Conservation (phyloP, 352 stramenopile genomes). For the Phytophthora agathidicida region DNA sequence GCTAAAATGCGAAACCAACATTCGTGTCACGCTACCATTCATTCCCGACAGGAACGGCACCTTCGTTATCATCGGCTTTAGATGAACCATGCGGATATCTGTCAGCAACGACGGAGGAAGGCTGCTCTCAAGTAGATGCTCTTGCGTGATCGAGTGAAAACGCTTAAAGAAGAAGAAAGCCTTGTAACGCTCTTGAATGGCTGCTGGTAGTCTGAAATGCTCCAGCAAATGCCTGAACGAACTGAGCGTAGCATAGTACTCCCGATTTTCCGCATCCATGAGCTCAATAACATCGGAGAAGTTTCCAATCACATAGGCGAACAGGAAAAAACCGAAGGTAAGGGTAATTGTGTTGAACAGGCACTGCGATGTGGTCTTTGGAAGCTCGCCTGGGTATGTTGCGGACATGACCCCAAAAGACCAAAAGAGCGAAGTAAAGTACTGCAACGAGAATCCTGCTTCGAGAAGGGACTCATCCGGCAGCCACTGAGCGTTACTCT, state of each 20-base stretch:
- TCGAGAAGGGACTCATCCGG: slow-evolving; percentile 36
- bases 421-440: slow-evolving; percentile 72
- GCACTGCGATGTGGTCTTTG: slow-evolving; percentile 54
- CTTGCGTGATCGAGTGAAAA: slow-evolving; percentile 78
- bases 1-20: slow-evolving; percentile 74
- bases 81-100: slow-evolving; percentile 70
- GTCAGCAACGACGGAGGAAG: slow-evolving; percentile 69
- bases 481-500: slow-evolving; percentile 36
- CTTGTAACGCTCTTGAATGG: slow-evolving; percentile 60
- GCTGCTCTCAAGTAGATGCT: slow-evolving; percentile 65
- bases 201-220: slow-evolving; percentile 55
- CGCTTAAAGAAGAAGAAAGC: slow-evolving; percentile 76
- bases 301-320: slow-evolving; percentile 80
- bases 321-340: slow-evolving; percentile 71
- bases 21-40: slow-evolving; percentile 60
- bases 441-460: slow-evolving; percentile 44
- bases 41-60: slow-evolving; percentile 66
- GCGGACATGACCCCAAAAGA: slow-evolving; percentile 73
- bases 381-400: slow-evolving; percentile 53
- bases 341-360: slow-evolving; percentile 65
- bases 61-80: slow-evolving; percentile 75
- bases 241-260: slow-evolving; percentile 63
- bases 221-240: slow-evolving; percentile 56
- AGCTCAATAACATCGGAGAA: slow-evolving; percentile 73
- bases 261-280: slow-evolving; percentile 69